Evolutionary conservation across 2,329 filamentous ascomycete species (phyloP), one percentile per base, ranked within the genome.

Genomic region (Talaromyces sp.): DNA sequence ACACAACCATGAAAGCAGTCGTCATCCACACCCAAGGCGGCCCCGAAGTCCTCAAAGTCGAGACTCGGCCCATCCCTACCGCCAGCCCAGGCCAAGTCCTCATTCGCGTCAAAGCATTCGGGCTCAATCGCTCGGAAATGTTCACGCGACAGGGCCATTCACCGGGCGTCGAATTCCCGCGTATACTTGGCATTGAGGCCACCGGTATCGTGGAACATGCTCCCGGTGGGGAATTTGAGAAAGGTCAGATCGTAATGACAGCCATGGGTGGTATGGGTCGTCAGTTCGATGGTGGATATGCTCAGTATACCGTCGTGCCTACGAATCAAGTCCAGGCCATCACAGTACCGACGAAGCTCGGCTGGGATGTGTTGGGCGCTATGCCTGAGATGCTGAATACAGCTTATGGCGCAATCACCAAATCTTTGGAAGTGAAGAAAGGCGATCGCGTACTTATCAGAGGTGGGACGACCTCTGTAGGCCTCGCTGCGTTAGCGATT

Each of bases 321-420:
- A 77, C 73, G 1, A 67, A 64, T 11, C 79, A 83, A 66, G 75
- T 81, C 9, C 79, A 79, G 59, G 68, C 69, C 6, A 66, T 82
- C n/a, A 69, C 73, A 11, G 35, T 45, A 11, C 64, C 60, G 35
- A 76, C 73, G 4, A 69, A 72, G 10, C 67, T 83, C 5, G 69
- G 71, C 0, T 83, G 82, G 81, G 74, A 77, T 33, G 70, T 75
- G 2, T 67, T 85, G 1, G 83, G 80, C 5, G 81, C 82, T 0
- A 71, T 82, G 61, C 82, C 81, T 2, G 82, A 84, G 71, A 84
- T 84, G 82, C 65, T 84, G 66, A 81, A 84, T 72, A 84, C 82
- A 2, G 79, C 82, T 1, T 83, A 78, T 70, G 82, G 82, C 0
- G 74, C 75, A 7, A 66, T 84, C 43, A 76, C 78, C n/a, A 73